phyloP scores from a whole-genome alignment of 1,284 basidiomycete genomes.

The Porogramme epimiltina region DNA sequence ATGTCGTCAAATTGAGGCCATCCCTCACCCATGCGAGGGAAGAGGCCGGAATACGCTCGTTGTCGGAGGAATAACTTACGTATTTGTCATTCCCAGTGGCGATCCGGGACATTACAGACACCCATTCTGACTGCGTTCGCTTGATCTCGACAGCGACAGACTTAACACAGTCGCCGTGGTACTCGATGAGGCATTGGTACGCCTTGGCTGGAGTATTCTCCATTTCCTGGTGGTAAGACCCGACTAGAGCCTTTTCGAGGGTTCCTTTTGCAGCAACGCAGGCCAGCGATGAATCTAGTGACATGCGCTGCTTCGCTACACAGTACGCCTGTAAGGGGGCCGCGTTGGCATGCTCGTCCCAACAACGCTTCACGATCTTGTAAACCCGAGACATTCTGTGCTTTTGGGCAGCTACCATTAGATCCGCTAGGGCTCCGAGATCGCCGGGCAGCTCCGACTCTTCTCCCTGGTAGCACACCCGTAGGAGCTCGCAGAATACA shows the following conservation, averaged over 20 bases:
- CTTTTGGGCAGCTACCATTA: constrained; percentile 1
- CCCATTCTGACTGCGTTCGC: too few species aligned
- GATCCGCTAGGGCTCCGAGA: background rate
- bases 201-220: background rate
- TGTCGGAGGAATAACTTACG: too few species aligned
- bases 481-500: background rate
- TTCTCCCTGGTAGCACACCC: background rate
- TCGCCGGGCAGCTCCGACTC: background rate
- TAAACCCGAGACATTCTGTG: background rate
- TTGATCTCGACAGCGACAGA: too few species aligned
- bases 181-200: constrained; percentile 1
- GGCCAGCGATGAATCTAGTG: background rate
- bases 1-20: too few species aligned
- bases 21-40: too few species aligned
- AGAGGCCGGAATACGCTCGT: too few species aligned
- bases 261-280: background rate
- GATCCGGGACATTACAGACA: too few species aligned
- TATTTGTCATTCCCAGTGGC: too few species aligned
- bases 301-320: background rate
- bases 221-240: background rate
- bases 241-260: background rate
- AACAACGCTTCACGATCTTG: background rate
- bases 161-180: background rate
- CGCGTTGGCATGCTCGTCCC: background rate
- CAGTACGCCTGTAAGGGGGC: background rate